Conservation (phyloP, 192 early-diverging fungal genomes). For the Pilobolus umbonatus region DNA sequence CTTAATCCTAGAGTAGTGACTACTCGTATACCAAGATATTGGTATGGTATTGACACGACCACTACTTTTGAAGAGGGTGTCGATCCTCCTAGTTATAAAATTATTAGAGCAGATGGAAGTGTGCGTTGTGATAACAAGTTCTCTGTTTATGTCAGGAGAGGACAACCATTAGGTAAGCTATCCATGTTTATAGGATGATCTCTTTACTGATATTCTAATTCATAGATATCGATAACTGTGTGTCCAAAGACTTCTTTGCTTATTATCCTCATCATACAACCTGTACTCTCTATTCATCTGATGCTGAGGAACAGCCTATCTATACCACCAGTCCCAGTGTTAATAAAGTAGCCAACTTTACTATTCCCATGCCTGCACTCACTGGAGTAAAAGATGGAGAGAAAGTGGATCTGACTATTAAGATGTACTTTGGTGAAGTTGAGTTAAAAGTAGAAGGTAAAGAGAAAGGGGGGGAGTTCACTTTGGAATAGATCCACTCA, state of each 20-base stretch:
- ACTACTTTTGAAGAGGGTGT: conserved; percentile 46
- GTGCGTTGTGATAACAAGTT: conserved; percentile 50
- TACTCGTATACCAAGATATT: conserved; percentile 44
- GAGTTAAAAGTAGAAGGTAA: conserved; percentile 38
- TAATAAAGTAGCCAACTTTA: conserved; percentile 37
- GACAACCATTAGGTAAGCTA: conserved; percentile 21
- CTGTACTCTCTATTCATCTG: conserved; percentile 36
- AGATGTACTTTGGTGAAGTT: conserved; percentile 43
- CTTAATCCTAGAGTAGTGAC: conserved; percentile 45
- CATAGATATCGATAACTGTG: conserved; percentile 38
- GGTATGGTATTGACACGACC: conserved; percentile 50
- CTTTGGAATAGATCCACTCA: background rate
- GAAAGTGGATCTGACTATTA: conserved; percentile 35
- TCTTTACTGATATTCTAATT: background rate
- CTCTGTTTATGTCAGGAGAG: conserved; percentile 45
- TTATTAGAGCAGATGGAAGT: conserved; percentile 44
- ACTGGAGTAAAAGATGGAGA: conserved; percentile 36
- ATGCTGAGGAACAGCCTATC: conserved; percentile 34
- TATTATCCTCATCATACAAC: conserved; percentile 42
- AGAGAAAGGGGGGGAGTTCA: background rate
- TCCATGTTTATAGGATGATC: background rate
- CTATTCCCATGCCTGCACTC: conserved; percentile 38
- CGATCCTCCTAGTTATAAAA: conserved; percentile 45
- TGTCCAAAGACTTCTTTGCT: conserved; percentile 38
- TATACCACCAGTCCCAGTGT: conserved; percentile 38